Conservation (phyloP, 140 eudicot genomes). For the Bidens hawaiensis region DNA sequence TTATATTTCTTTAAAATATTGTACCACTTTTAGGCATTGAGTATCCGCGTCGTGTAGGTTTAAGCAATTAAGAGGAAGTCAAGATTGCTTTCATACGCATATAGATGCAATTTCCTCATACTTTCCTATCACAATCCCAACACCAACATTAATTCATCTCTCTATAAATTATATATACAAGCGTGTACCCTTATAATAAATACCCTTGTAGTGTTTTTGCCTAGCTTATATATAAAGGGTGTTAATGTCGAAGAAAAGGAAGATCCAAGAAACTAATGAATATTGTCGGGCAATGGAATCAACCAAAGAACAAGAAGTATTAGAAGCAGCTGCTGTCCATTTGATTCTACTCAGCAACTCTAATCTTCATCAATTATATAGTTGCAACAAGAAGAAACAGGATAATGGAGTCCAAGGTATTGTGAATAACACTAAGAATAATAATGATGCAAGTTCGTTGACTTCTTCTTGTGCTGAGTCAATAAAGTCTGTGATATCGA, state of each 20-base stretch:
- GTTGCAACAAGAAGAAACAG: neutral
- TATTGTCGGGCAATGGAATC: neutral
- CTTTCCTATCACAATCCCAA: conserved; percentile 11
- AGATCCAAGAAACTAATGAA: neutral
- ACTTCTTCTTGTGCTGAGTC: conserved; percentile 1
- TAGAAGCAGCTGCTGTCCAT: conserved; percentile 23
- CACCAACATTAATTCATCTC: too few relatives aligned
- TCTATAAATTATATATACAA: neutral
- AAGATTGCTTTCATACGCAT: neutral
- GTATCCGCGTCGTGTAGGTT: conserved; percentile 20
- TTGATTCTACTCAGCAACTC: conserved; percentile 18
- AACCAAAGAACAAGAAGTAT: conserved; percentile 7
- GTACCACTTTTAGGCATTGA: neutral
- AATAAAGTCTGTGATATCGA: conserved; percentile 10
- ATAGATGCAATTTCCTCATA: conserved; percentile 16
- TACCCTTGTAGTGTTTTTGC: too few relatives aligned
- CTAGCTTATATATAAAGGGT: too few relatives aligned
- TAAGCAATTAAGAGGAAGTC: neutral
- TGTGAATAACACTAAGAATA: neutral
- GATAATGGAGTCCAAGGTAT: neutral
- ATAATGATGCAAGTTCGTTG: conserved; percentile 5
- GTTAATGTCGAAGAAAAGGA: too few relatives aligned
- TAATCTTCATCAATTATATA: neutral
- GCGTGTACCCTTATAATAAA: too few relatives aligned
- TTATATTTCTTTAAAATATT: neutral